Conservation (phyloP, 306 rosid species). For the Crataegus laevigata region DNA sequence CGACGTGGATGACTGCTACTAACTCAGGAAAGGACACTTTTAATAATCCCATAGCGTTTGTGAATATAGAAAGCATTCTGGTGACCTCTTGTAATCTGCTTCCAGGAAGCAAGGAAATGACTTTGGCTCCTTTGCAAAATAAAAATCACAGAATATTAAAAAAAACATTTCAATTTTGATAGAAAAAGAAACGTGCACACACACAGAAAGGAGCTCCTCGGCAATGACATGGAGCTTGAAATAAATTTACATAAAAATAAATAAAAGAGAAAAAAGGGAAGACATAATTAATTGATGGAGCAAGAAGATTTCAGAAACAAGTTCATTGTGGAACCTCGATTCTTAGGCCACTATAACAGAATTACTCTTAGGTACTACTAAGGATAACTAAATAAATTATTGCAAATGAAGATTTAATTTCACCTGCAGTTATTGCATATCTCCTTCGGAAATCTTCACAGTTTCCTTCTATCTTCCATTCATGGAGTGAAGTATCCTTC, state of each 20-base stretch:
- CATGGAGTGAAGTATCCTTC: slow-evolving; percentile 33
- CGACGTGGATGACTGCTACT: slow-evolving; percentile 61
- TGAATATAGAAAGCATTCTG: slow-evolving; percentile 69
- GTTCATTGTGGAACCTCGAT: background rate
- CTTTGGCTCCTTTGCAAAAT: slow-evolving; percentile 55
- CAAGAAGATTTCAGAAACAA: background rate
- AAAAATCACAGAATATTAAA: slow-evolving; percentile 16
- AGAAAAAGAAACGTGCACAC: background rate
- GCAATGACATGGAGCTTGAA: background rate
- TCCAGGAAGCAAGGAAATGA: slow-evolving; percentile 93
- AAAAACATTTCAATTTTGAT: background rate
- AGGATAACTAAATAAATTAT: background rate
- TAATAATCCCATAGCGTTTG: slow-evolving; percentile 47
- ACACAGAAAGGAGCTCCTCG: background rate
- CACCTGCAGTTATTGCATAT: slow-evolving; percentile 64
- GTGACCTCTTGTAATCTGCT: slow-evolving; percentile 89
- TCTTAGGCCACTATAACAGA: background rate
- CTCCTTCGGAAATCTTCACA: slow-evolving; percentile 45
- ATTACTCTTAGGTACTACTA: background rate
- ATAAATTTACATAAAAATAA: too few species aligned
- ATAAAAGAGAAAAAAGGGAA: background rate
- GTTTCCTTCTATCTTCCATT: slow-evolving; percentile 56
- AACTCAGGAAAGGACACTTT: slow-evolving; percentile 42
- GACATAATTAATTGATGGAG: background rate
- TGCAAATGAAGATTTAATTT: background rate